Percentiles rank a stretch among this genome's conserved stretches.
Evolutionary conservation across 2,329 filamentous ascomycete genomes (phyloP).

Genomic region (Alternaria hordeiaustralica): DNA sequence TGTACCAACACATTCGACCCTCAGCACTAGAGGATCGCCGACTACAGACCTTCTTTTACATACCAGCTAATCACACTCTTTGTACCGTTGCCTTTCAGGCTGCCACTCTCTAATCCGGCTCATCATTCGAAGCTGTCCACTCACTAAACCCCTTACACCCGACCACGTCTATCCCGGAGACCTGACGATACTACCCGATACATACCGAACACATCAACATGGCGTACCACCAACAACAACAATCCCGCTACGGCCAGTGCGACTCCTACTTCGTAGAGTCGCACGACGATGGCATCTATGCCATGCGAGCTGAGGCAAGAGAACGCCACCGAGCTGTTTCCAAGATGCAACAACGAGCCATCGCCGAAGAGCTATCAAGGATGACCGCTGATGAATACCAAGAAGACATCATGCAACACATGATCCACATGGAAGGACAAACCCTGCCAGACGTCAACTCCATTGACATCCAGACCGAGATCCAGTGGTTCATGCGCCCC

Average conservation of each 20-base stretch:
- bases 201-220: slow-evolving; percentile 55
- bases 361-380: slow-evolving; percentile 87
- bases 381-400: slow-evolving; percentile 88
- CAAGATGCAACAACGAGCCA: slow-evolving; percentile 82
- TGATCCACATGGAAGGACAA: slow-evolving; percentile 94
- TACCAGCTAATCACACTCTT: slow-evolving; percentile 67
- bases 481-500: slow-evolving; percentile 99
- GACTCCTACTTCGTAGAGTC: slow-evolving; percentile 73
- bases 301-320: slow-evolving; percentile 68
- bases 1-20: slow-evolving; percentile 39
- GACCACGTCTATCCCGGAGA: slow-evolving; percentile 50
- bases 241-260: slow-evolving; percentile 66
- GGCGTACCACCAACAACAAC: slow-evolving; percentile 61
- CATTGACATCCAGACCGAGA: slow-evolving; percentile 98
- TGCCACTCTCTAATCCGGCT: slow-evolving; percentile 59
- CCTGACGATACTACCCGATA: slow-evolving; percentile 55
- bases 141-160: slow-evolving; percentile 45
- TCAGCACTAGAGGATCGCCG: slow-evolving; percentile 42
- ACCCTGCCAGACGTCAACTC: slow-evolving; percentile 95
- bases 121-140: slow-evolving; percentile 46
- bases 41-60: slow-evolving; percentile 51
- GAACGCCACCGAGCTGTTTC: slow-evolving; percentile 80
- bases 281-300: slow-evolving; percentile 61
- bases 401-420: slow-evolving; percentile 91
- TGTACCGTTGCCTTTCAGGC: slow-evolving; percentile 54